A percentile compares a stretch with the other conserved stretches of the same genome.
Evolutionary conservation across 1,284 basidiomycete species (phyloP).

Genomic region (Polyporus tsugae): DNA sequence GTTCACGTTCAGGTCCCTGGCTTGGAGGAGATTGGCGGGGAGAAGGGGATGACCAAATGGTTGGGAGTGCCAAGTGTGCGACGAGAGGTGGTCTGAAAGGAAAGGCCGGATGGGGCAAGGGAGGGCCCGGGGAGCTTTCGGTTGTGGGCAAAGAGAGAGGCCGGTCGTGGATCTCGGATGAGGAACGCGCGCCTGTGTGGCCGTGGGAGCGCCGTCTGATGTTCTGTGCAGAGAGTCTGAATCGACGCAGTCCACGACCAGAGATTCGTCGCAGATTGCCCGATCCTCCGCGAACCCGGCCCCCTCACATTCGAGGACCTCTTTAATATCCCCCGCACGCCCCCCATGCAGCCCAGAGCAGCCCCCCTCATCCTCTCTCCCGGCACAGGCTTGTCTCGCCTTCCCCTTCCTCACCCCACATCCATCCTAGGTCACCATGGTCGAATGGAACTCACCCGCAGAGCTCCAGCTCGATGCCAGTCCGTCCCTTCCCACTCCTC

Average conservation of each 20-base stretch:
- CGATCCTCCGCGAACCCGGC: background rate
- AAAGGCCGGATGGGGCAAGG: constrained; percentile 6
- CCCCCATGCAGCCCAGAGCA: constrained; percentile 11
- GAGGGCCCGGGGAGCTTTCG: background rate
- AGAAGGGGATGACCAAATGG: background rate
- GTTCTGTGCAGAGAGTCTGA: constrained; percentile 1
- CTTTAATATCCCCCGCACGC: constrained; percentile 21
- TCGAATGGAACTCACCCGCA: constrained; percentile 55
- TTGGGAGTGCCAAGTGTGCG: background rate
- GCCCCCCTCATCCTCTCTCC: constrained; percentile 21
- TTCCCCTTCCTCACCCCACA: constrained; percentile 9
- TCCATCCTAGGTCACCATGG: constrained; percentile 32
- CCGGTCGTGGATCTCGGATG: constrained; percentile 1
- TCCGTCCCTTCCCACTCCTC: constrained; percentile 41
- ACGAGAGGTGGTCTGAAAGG: constrained; percentile 13
- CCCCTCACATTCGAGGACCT: constrained; percentile 1
- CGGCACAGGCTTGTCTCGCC: constrained; percentile 17
- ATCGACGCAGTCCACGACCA: background rate
- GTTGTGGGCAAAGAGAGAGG: background rate
- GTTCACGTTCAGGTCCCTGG: constrained; percentile 2
- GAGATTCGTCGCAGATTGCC: background rate
- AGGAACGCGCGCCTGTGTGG: constrained; percentile 4
- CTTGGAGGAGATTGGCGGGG: constrained; percentile 10
- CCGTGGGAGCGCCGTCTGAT: constrained; percentile 10
- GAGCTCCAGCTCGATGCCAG: constrained; percentile 60